Evolutionary conservation across 1,139 yeast genomes (phyloP), one percentile per base, ranked within the genome.

Genomic region (Kluyveromyces marxianus): DNA sequence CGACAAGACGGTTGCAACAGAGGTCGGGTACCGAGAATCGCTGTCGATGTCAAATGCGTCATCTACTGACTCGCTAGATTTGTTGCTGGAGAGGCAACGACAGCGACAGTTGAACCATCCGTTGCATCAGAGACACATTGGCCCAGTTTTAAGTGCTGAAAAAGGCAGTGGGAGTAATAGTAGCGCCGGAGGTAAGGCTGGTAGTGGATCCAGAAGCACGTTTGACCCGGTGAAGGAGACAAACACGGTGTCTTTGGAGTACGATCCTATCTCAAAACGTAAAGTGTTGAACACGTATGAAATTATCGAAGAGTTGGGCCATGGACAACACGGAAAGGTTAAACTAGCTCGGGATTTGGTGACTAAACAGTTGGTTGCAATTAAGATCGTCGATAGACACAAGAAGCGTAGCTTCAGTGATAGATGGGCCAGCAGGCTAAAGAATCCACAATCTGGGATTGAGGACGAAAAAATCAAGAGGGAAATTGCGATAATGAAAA

Each of bases 281-380:
- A 86, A 90, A 62, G 81, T 85, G 29, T 73, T 94, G 51, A 94
- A 94, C 67, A 83, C 95, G 0, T 94, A 92, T 62, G 98, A 92
- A 65, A 86, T 94, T 36, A 69, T 90, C 35, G 72, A 76, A 39
- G 97, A 92, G 66, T 73, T 94, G 35, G 99, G 99, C 3, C 75
- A 87, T 42, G 99, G 99, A 8, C 97, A 92, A 64, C 98, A 92
- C 66, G 98, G 99, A 21, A 90, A 89, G 64, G 99, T 94, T 39
- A 94, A 92, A 64, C 72, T 94, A 26, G 98, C 96, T 0, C 76
- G 76, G 50, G 94, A 90, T 61, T 66, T 83, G 46, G 74, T 78
- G 25, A 75, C 83, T 10, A 76, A 80, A 43, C 85, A 82, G 54
- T 71, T 80, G 41, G 97, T 90, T 26, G 98, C 98, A 0, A 90